Percentiles rank a stretch among this genome's conserved stretches.
Evolutionary conservation across 345 rosid genomes (phyloP).

Genomic region (Cardamine resedifolia): DNA sequence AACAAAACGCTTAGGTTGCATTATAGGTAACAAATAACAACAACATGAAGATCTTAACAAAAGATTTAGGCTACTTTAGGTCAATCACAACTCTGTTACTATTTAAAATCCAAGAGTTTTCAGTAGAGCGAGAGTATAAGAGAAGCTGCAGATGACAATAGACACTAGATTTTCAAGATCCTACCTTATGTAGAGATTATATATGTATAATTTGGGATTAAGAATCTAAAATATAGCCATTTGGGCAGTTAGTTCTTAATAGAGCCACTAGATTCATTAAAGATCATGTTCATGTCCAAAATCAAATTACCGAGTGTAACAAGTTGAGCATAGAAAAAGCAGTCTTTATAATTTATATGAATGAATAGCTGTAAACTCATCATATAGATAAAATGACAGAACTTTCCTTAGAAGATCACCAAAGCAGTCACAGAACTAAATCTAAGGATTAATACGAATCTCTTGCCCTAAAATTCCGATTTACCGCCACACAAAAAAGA

Average conservation of each 20-base stretch:
- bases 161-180: not conserved
- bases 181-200: not conserved
- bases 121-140: not conserved
- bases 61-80: not conserved
- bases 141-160: not conserved
- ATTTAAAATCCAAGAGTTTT: not conserved
- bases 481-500: not conserved
- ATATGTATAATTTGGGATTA: not conserved
- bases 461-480: not conserved
- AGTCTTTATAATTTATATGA: not conserved
- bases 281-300: conserved; percentile 9
- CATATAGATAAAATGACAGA: not conserved
- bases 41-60: too few species aligned
- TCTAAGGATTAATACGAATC: conserved; percentile 20
- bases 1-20: too few species aligned
- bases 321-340: not conserved
- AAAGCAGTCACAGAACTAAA: conserved; percentile 11
- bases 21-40: too few species aligned
- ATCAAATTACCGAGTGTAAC: not conserved
- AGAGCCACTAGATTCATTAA: not conserved
- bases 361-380: conserved; percentile 9
- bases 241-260: not conserved
- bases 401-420: not conserved
- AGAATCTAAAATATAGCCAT: not conserved
- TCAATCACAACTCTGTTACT: not conserved